Percentiles rank a stretch among this genome's conserved stretches.
Evolutionary conservation across 2,329 filamentous ascomycete species (phyloP).

Genomic region (Aspergillus carbonarius): DNA sequence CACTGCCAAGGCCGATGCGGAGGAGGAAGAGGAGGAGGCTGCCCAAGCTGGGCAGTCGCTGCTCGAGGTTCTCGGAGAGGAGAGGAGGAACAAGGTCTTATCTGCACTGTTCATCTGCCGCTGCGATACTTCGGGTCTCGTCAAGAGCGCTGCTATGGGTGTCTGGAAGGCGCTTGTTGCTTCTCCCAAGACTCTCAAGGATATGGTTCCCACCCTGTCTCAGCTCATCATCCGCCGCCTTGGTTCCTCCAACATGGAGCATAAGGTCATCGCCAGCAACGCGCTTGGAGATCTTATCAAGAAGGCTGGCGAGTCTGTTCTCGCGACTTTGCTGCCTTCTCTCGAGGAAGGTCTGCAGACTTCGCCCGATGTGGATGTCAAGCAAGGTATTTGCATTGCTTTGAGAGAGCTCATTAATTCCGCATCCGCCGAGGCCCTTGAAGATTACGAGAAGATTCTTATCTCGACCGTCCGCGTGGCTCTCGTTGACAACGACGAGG

Average conservation of each 20-base stretch:
- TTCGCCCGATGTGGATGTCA: slow-evolving; percentile 86
- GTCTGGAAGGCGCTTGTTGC: slow-evolving; percentile 98
- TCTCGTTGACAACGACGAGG: slow-evolving; percentile 81
- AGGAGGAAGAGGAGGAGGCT: slow-evolving; percentile 72
- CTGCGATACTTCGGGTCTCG: slow-evolving; percentile 89
- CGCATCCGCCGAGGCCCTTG: slow-evolving; percentile 81
- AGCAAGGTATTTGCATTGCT: slow-evolving; percentile 96
- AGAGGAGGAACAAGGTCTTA: slow-evolving; percentile 94
- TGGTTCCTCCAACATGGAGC: slow-evolving; percentile 95
- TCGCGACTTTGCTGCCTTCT: slow-evolving; percentile 83
- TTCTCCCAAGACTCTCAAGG: slow-evolving; percentile 87
- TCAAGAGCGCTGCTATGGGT: slow-evolving; percentile 82
- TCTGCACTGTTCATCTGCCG: slow-evolving; percentile 98
- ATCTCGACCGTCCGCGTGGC: slow-evolving; percentile 93
- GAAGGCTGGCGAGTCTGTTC: slow-evolving; percentile 90
- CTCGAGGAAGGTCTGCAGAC: slow-evolving; percentile 87
- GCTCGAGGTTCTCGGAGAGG: slow-evolving; percentile 88
- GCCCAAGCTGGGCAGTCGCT: slow-evolving; percentile 91
- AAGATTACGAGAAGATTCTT: slow-evolving; percentile 91
- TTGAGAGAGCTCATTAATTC: slow-evolving; percentile 90
- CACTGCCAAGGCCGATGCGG: slow-evolving; percentile 73
- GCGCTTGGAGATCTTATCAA: slow-evolving; percentile 94
- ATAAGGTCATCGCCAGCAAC: slow-evolving; percentile 98
- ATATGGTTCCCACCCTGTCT: slow-evolving; percentile 89
- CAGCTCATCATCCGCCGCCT: slow-evolving; percentile 92